Evolutionary conservation across 768 basidiomycete species (phyloP), one percentile per base, ranked within the genome.

Genomic region (Russula sp.): DNA sequence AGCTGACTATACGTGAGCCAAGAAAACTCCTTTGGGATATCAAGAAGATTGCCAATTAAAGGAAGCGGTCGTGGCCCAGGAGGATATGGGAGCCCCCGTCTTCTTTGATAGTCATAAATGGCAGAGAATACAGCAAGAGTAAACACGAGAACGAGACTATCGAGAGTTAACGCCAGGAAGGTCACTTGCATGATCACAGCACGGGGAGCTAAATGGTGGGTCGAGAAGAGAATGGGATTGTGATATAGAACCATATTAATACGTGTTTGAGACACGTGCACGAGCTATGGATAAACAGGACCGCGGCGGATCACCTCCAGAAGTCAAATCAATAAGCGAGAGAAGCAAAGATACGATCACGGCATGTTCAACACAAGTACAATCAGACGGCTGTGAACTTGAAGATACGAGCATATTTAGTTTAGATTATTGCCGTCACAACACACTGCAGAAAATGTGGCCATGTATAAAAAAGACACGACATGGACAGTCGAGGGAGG

Each of bases 1-100:
- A 42, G 48, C 1, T 34, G 50, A 11, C 55, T 34, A 11, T 57
- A 65, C 16, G 36, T 6, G 2, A 62, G 55, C 64, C 64, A 65
- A 18, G 55, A 34, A 5, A 52, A 62, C 13, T 57, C 48, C 14
- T 52, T 62, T 30, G 64, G 64, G 13, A 65, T 61, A 34, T 65
- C 40, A 22, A 65, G 10, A 5, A 57, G 24, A 50, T 65, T 65
- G 1, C 64, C 64, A 0, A 65, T 44, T 3, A 65, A 2, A 14
- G 64, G 64, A 11, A 56, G 54, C 1, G 53, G 46, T 9, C 34
- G 59, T 22, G 64, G 64, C 4, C 64, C 64, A 14, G 64, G 64
- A 36, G 64, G 64, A 28, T 62, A 62, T 1, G 59, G 50, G 2
- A 42, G 6, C 7, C 63, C 52, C n/a, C 53, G 3, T n/a, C 63